Evolutionary conservation across 164 flowering plant genomes (phyloP), one percentile per base, ranked within the genome.

Genomic region (Piper longum): DNA sequence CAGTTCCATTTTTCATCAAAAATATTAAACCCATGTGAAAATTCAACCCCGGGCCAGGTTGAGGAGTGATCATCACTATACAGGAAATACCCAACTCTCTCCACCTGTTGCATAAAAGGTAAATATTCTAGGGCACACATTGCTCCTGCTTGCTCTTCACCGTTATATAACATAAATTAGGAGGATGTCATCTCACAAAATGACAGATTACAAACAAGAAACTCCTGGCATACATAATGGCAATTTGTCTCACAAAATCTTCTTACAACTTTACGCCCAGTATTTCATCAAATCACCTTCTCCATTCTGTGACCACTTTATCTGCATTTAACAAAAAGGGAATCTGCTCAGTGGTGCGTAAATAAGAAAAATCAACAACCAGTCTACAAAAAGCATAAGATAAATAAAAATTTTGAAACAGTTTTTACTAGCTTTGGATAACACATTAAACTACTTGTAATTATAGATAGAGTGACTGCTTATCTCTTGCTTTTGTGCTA

Each of bases 251-350:
- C 16, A 7, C 36, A 57, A 62, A 40, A 54, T 41, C 18, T 17
- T 48, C 44, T 48, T 59, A 63, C 55, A 58, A 40, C 44, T 45
- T n/a, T 45, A n/a, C 18, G 55, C 48, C 60, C 17, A 56, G 16
- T 14, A 26, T 26, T 26, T 26, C 36, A 26, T 26, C 36, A 19
- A 65, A 54, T 85, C 76, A 87, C 80, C 95, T 83, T 70, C 75
- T 81, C 88, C 95, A 85, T 65, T 77, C 95, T 41, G 73, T 78
- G 26, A 65, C 60, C 36, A 70, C 79, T 70, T 79, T 85, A 43
- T 71, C 88, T 85, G 82, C 63, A 74, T 69, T 16, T 44, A 41
- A 61, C 60, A 55, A 51, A 16, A 26, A 26, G 7, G 5, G 48
- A 57, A 44, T 9, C 52, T 2, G 52, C 14, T 48, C 52, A 48